Evolutionary conservation across 371 early-diverging fungal species (phyloP), one percentile per base, ranked within the genome.

Genomic region (Mucor saturninus): DNA sequence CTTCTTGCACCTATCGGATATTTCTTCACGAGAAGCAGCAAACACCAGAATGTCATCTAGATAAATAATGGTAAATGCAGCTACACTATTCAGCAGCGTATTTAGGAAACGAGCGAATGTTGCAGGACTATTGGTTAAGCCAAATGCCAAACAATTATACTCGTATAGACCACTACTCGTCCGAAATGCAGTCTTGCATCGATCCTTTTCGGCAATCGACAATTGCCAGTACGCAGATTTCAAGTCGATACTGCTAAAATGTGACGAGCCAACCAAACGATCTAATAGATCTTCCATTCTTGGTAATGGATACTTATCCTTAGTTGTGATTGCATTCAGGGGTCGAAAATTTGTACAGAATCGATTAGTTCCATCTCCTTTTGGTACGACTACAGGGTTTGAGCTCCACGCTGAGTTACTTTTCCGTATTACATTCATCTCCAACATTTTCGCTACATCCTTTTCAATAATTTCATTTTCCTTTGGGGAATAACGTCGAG

Each of bases 111-210:
- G 40, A 77, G 72, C 62, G 81, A 83, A 13, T 5, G 74, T 74
- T 0, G 75, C 64, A 1, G 80, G 83, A 0, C 76, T 68, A 55
- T 77, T 72, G 10, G 68, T 74, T 11, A 79, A 4, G 74, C 81
- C 84, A 54, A 85, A 82, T 0, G 81, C 78, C 61, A 87, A 68
- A 0, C 76, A 74, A 4, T 65, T 61, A 31, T 61, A 88, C 58
- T 83, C 70, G 43, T 45, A 86, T 2, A 38, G n/a, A 38, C 43
- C 56, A n/a, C 2, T 30, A 1, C 29, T 13, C 0, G 72, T 72
- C 2, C 65, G 59, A 43, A 84, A 84, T 0, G 76, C 83, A 0
- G 81, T 77, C 45, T 80, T 76, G 26, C 71, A 32, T 2, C 46
- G 61, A 6, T 68, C 69, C 5, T 37, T 51, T 32, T 62, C 61